Conservation (phyloP, 371 early-diverging fungal species). For the Mortierella sp. region DNA sequence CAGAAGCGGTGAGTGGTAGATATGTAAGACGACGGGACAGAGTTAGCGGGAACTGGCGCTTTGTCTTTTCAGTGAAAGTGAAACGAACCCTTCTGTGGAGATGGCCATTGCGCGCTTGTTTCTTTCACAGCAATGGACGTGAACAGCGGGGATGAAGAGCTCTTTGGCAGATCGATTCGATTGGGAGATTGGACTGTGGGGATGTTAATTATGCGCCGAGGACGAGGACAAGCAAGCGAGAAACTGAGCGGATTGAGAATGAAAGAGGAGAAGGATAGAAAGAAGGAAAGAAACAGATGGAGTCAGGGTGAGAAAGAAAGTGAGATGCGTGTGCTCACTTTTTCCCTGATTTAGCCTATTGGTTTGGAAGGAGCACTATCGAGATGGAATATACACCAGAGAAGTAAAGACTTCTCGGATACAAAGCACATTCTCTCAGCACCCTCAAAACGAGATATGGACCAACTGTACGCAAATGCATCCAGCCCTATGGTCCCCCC, state of each 20-base stretch:
- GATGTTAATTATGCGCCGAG: background rate
- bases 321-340: too few relatives aligned
- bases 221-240: background rate
- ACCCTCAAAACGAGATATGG: too few relatives aligned
- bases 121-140: too few relatives aligned
- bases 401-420: too few relatives aligned
- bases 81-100: constrained; percentile 20
- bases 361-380: too few relatives aligned
- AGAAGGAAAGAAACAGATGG: background rate
- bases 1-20: background rate
- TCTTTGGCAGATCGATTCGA: too few relatives aligned
- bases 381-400: too few relatives aligned
- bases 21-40: background rate
- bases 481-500: background rate
- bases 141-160: too few relatives aligned
- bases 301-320: too few relatives aligned
- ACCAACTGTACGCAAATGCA: too few relatives aligned
- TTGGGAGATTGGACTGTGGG: background rate
- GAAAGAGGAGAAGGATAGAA: background rate
- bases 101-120: constrained; percentile 20
- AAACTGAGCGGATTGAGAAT: background rate
- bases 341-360: too few relatives aligned
- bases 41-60: background rate
- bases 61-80: background rate
- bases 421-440: too few relatives aligned